Percentiles rank a stretch among this genome's conserved stretches.
Conservation (phyloP, 2,329 filamentous ascomycete species). For the Drechmeria coniospora region DNA sequence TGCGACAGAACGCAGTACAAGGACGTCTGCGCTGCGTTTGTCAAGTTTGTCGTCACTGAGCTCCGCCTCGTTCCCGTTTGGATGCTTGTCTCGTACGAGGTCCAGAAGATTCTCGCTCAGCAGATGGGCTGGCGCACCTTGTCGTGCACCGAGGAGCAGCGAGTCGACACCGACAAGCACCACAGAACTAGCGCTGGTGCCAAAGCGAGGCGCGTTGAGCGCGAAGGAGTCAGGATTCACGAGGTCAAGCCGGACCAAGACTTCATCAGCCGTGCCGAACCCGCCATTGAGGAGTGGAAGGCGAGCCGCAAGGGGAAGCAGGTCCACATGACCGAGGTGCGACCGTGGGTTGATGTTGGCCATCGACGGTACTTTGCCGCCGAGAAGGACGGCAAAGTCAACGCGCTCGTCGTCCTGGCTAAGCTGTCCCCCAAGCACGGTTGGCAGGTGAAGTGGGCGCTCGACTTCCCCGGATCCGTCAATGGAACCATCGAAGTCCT, state of each 20-base stretch:
- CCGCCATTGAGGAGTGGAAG: constrained; percentile 67
- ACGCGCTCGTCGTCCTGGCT: constrained; percentile 66
- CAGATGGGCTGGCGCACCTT: constrained; percentile 79
- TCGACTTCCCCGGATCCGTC: constrained; percentile 81
- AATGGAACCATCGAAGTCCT: constrained; percentile 76
- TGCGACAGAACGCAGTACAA: constrained; percentile 66
- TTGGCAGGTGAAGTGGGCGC: constrained; percentile 92
- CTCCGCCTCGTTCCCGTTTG: constrained; percentile 63
- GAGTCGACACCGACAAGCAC: constrained; percentile 61
- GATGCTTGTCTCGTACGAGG: constrained; percentile 68
- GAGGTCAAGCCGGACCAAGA: constrained; percentile 57
- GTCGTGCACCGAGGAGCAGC: constrained; percentile 78
- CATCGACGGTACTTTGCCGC: constrained; percentile 82
- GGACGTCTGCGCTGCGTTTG: constrained; percentile 57
- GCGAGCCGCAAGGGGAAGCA: constrained; percentile 65
- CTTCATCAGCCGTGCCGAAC: constrained; percentile 53
- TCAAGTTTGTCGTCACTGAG: constrained; percentile 60
- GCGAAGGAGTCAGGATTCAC: constrained; percentile 67
- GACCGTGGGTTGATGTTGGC: constrained; percentile 69
- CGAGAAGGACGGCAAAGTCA: constrained; percentile 56
- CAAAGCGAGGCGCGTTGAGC: constrained; percentile 68
- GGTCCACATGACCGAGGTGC: constrained; percentile 79
- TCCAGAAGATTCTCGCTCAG: constrained; percentile 65
- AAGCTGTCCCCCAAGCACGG: constrained; percentile 68
- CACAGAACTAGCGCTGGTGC: constrained; percentile 42